phyloP scores from a whole-genome alignment of 2,329 filamentous ascomycete species.

The Myriosclerotinia curreyana region DNA sequence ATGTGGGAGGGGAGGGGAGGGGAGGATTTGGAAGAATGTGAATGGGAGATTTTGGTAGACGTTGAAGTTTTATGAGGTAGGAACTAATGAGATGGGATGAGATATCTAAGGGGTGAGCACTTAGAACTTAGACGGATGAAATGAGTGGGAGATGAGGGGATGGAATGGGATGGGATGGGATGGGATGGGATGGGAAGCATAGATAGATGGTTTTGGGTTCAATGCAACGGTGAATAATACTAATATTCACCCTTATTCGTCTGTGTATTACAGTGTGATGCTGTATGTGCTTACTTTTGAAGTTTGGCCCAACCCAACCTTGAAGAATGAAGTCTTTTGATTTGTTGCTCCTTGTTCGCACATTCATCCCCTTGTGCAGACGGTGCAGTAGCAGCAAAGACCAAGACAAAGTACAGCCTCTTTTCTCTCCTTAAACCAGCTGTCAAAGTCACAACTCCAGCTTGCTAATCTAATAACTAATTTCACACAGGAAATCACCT shows the following conservation, averaged over 20 bases:
- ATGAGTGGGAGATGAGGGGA: not conserved
- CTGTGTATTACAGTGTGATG: not conserved
- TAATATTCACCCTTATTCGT: not conserved
- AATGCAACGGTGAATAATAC: constrained; percentile 4
- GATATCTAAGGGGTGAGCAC: not conserved
- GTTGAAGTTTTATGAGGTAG: no score
- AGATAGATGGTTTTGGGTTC: not conserved
- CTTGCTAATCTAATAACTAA: not conserved
- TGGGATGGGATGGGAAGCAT: not conserved
- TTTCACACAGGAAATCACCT: not conserved
- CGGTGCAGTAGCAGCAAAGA: not conserved
- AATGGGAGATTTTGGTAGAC: not conserved
- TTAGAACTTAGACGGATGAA: not conserved
- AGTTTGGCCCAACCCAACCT: constrained; percentile 3
- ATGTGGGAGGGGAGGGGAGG: not conserved
- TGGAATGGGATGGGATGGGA: not conserved
- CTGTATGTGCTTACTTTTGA: constrained; percentile 15
- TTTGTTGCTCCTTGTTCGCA: constrained; percentile 1
- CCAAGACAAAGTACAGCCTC: constrained; percentile 10
- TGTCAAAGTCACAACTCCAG: not conserved
- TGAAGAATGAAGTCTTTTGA: constrained; percentile 10
- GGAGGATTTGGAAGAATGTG: not conserved
- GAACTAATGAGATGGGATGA: not conserved
- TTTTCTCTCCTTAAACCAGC: not conserved
- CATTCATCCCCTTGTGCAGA: constrained; percentile 3